Evolutionary conservation across 768 basidiomycete genomes (phyloP), one percentile per base, ranked within the genome.

Genomic region (Tephrocybe sp.): DNA sequence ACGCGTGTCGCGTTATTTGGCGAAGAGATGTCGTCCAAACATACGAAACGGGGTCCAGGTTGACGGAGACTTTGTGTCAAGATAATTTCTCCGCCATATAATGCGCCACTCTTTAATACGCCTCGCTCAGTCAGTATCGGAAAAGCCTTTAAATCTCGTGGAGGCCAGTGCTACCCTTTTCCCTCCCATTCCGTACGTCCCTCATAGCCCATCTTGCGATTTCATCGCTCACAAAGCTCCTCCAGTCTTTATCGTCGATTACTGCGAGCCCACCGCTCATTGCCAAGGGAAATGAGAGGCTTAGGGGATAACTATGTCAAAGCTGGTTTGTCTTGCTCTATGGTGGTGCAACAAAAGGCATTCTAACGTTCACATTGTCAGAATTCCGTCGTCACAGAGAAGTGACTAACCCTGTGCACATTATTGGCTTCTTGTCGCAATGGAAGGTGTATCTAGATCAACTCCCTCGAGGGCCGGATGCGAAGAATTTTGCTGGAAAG

Each of bases 401-500:
- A 19, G 80, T 84, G 10, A 84, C 84, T 18, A 97, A 98, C 67
- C 90, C 93, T 2, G 75, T 86, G 7, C 84, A 97, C 64, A 83
- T 97, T 53, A 95, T 98, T 64, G 94, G 92, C 2, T 99, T 99
- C 63, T 75, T 98, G 8, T 86, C 88, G 3, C 91, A 97, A 61
- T 99, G 95, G 95, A 97, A 95, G 66, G 65, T 80, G 50, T 98
- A 99, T 66, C 76, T 97, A 48, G 91, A 95, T 57, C 68, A 80
- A 52, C 64, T 88, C 27, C 83, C 83, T 11, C 67, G 59, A 22
- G 77, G 74, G 12, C 61, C 69, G 4, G 72, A 77, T 29, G 69
- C 63, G 2, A 63, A 69, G 45, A 61, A 57, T 27, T 91, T 88
- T 59, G 60, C 60, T 24, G 88, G 87, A 25, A 84, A 79, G 64